Evolutionary conservation across 2,329 filamentous ascomycete species (phyloP), one percentile per base, ranked within the genome.

Genomic region (Cladosporium sp.): DNA sequence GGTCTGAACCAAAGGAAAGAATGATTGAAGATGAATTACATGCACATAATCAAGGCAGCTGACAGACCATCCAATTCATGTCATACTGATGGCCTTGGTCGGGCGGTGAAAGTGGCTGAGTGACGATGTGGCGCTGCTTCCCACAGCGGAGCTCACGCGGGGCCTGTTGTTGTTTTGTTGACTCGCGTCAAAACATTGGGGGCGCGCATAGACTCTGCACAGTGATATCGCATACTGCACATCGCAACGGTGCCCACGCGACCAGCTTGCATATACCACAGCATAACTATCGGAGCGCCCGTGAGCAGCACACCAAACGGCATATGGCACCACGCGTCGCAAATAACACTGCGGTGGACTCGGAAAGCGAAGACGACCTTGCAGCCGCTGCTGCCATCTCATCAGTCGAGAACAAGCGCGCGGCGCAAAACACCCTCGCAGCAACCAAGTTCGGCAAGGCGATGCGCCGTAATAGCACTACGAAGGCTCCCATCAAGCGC

Each of bases 401-500:
- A 19, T 47, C 55, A 14, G 47, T 49, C 12, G 57, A 66, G 55
- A 67, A 66, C 61, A 58, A 63, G 51, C 61, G 60, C 60, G 55
- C 63, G 51, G 60, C 55, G 39, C 55, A 61, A 7, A 65, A 66
- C 28, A 55, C 69, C 11, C 58, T 66, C 59, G 70, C 70, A 60
- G 63, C 69, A 17, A 69, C 68, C 0, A 76, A 74, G 59, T 65
- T 67, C 25, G 76, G 72, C 58, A 58, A 70, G 19, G 62, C 72
- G 52, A 62, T 73, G 67, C 72, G 75, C 65, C 69, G 72, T 55
- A 66, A 69, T 30, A 76, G 73, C 58, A 72, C 70, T 17, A 67
- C 64, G 7, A 74, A 66, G 25, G 60, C 65, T 3, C 72, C 68
- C 3, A 67, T 71, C 8, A 79, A 76, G 68, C 76, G 76, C 25